phyloP scores from a whole-genome alignment of 2,329 filamentous ascomycete species.

The Colletotrichum camelliae region DNA sequence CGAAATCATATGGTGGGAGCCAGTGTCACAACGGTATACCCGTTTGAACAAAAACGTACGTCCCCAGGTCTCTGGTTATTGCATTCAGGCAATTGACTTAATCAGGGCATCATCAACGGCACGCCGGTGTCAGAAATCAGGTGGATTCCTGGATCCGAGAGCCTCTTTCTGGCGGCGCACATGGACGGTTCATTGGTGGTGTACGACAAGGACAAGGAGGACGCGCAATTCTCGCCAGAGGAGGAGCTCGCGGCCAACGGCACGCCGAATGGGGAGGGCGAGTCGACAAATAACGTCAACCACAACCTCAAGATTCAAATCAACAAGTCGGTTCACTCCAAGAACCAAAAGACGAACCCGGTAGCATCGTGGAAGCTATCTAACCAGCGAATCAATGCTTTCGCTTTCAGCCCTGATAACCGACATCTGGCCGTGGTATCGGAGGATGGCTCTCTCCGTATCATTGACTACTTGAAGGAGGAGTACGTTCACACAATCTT shows the following conservation, averaged over 20 bases:
- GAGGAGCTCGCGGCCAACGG: conserved; percentile 50
- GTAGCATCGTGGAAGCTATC: conserved; percentile 92
- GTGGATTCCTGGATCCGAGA: conserved; percentile 95
- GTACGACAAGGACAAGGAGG: conserved; percentile 97
- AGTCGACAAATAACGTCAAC: conserved; percentile 35
- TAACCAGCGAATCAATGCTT: conserved; percentile 87
- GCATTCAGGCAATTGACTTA: conserved; percentile 14
- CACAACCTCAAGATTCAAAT: conserved; percentile 66
- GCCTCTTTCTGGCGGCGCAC: conserved; percentile 88
- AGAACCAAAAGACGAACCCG: conserved; percentile 92
- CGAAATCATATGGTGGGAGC: conserved; percentile 98
- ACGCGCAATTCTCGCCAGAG: conserved; percentile 78
- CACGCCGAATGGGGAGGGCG: conserved; percentile 36
- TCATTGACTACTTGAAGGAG: conserved; percentile 92
- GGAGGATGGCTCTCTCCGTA: conserved; percentile 86
- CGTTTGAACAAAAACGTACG: conserved; percentile 92
- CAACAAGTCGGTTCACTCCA: conserved; percentile 90
- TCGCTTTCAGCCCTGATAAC: conserved; percentile 90
- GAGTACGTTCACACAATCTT: conserved; percentile 59
- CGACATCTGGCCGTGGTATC: conserved; percentile 88
- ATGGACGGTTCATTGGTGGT: conserved; percentile 91
- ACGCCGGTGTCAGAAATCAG: conserved; percentile 85
- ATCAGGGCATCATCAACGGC: conserved; percentile 83
- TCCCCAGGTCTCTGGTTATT: not conserved
- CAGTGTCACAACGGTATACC: conserved; percentile 93